phyloP scores from a whole-genome alignment of 371 early-diverging fungal genomes.

The Umbelopsis sp. region DNA sequence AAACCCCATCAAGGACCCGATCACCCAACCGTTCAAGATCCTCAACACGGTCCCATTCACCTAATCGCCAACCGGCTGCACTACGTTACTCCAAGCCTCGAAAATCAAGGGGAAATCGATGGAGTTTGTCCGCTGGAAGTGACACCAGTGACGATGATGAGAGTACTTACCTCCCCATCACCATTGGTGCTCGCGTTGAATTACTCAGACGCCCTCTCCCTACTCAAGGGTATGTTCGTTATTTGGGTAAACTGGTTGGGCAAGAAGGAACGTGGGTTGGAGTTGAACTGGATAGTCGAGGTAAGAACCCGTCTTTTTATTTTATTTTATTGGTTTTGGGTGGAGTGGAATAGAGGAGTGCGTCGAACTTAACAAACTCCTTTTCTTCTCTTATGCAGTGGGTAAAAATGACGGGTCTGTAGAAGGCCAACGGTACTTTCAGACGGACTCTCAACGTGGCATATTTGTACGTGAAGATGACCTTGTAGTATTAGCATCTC shows the following conservation, averaged over 20 bases:
- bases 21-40: conserved; percentile 20
- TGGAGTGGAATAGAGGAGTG: too few relatives aligned
- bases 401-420: conserved; percentile 46
- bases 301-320: too few relatives aligned
- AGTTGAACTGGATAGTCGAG: conserved; percentile 45
- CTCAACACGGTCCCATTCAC: neutral
- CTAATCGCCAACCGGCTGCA: conserved; percentile 16
- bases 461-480: conserved; percentile 47
- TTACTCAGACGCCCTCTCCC: conserved; percentile 44
- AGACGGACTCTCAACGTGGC: conserved; percentile 46
- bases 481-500: conserved; percentile 14
- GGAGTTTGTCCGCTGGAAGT: conserved; percentile 20
- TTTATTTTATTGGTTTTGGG: too few relatives aligned
- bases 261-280: conserved; percentile 53
- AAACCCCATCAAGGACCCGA: conserved; percentile 28
- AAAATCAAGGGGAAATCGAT: conserved; percentile 25
- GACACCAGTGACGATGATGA: conserved; percentile 31
- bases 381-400: conserved; percentile 20
- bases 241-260: conserved; percentile 45
- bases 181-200: conserved; percentile 44
- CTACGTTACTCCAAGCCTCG: conserved; percentile 20
- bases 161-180: conserved; percentile 27
- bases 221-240: conserved; percentile 45
- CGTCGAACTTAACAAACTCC: too few relatives aligned
- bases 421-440: conserved; percentile 42